Conservation (phyloP, 225 moss, liverwort and hornwort species). For the Rhytidiadelphus loreus region DNA sequence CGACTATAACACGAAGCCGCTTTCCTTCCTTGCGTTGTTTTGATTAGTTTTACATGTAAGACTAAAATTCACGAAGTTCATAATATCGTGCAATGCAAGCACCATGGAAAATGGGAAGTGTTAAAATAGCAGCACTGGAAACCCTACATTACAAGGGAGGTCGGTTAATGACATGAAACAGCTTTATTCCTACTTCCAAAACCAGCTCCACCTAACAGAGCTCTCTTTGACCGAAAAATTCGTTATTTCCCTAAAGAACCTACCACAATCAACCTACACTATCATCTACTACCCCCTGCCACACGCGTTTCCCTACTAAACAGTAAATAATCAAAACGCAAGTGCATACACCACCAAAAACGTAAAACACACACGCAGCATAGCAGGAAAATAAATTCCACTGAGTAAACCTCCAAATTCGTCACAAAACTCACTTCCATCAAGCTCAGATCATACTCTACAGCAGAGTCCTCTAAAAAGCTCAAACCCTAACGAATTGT, state of each 20-base stretch:
- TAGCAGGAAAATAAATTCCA: not conserved
- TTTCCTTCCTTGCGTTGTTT: not conserved
- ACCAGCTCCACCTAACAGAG: not conserved
- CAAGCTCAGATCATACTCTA: not conserved
- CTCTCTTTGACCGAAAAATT: not conserved
- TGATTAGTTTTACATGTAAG: not conserved
- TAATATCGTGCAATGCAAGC: not conserved
- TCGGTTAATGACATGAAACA: not conserved
- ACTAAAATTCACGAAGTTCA: not conserved
- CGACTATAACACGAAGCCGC: not conserved
- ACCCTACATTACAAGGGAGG: slow-evolving; percentile 7
- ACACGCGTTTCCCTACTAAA: not conserved
- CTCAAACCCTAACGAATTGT: not conserved
- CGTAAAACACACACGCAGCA: not conserved
- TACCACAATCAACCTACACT: not conserved
- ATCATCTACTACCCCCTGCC: not conserved
- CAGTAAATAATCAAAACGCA: not conserved
- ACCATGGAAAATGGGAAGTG: not conserved
- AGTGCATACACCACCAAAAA: not conserved
- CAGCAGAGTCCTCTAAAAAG: not conserved
- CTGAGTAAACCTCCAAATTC: not conserved
- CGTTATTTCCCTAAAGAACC: not conserved
- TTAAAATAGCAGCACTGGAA: not conserved
- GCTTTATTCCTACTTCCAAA: not conserved
- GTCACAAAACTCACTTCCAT: not conserved